Percentiles rank a stretch among this genome's conserved stretches.
These are phyloP conservation scores for Brassica juncea DNA, from an alignment of 345 rosid species.

Conservation along the genomic window DNA sequence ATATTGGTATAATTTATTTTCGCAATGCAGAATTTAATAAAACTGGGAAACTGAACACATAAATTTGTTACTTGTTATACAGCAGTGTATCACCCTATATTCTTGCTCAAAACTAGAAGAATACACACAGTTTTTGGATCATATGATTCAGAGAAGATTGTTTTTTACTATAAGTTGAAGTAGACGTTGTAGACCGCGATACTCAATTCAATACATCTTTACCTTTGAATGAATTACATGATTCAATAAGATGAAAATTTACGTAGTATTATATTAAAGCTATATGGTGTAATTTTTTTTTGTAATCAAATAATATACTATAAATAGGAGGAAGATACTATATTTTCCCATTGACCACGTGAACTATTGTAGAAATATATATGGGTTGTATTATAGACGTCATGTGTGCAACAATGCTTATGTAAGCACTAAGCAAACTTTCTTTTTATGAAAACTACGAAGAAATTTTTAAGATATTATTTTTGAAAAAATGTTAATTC, in stretches of 20 bases:
- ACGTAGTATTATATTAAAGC: too few relatives aligned
- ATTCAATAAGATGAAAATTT: too few relatives aligned
- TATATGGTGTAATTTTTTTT: too few relatives aligned
- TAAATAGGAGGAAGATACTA: background rate
- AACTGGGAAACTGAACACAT: background rate
- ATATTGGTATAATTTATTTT: background rate
- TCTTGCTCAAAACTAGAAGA: background rate
- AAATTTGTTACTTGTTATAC: background rate
- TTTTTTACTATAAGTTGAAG: background rate
- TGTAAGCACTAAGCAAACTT: slow-evolving; percentile 16
- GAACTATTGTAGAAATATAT: slow-evolving; percentile 13
- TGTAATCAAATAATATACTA: background rate
- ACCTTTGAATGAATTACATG: too few relatives aligned
- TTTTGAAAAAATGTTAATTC: background rate
- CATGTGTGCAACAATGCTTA: slow-evolving; percentile 37
- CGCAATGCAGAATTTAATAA: background rate
- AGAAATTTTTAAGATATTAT: background rate
- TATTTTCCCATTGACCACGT: slow-evolving; percentile 14
- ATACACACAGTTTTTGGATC: background rate
- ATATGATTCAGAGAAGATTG: background rate
- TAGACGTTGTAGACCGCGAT: background rate
- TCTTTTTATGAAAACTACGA: background rate
- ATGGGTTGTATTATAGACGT: slow-evolving; percentile 14
- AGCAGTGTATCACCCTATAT: background rate
- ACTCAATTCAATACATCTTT: background rate